A percentile compares a stretch with the other conserved stretches of the same genome.
phyloP scores from a whole-genome alignment of 2,329 filamentous ascomycete species.

The Penicillium sp. region DNA sequence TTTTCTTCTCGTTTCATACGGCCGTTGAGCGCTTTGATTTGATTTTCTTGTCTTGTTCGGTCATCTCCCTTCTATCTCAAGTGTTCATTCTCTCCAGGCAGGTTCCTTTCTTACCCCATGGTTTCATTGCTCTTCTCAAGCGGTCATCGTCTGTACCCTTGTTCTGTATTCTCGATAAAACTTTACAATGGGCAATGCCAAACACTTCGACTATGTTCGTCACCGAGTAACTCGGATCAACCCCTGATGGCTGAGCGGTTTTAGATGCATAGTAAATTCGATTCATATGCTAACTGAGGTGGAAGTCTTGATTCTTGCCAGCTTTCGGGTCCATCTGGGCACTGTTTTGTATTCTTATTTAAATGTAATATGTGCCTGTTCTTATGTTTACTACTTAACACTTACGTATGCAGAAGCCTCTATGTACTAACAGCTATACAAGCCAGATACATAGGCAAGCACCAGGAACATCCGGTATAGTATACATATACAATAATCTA shows the following conservation, averaged over 20 bases:
- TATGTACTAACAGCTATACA: not conserved
- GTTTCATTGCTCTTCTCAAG: constrained; percentile 15
- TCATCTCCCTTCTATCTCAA: constrained; percentile 22
- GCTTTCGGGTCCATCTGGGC: not conserved
- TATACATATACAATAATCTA: constrained; percentile 4
- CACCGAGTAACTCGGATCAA: not conserved
- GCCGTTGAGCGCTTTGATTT: constrained; percentile 27
- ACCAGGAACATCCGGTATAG: not conserved
- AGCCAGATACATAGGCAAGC: not conserved
- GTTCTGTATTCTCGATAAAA: constrained; percentile 15
- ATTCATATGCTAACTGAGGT: not conserved
- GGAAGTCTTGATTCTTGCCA: not conserved
- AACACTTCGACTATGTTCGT: not conserved
- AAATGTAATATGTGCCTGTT: not conserved
- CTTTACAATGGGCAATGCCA: constrained; percentile 14
- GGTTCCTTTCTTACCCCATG: constrained; percentile 22
- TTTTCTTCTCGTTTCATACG: constrained; percentile 8
- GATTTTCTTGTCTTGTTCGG: constrained; percentile 16
- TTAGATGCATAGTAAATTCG: not conserved
- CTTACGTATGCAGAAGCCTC: not conserved
- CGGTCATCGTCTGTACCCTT: constrained; percentile 15
- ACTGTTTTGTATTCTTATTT: not conserved
- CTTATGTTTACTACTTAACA: not conserved
- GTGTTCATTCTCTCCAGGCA: constrained; percentile 26
- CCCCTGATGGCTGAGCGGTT: too few relatives aligned